Evolutionary conservation across 129 eudicot species (phyloP).

Genomic region (Artemisia annua): DNA sequence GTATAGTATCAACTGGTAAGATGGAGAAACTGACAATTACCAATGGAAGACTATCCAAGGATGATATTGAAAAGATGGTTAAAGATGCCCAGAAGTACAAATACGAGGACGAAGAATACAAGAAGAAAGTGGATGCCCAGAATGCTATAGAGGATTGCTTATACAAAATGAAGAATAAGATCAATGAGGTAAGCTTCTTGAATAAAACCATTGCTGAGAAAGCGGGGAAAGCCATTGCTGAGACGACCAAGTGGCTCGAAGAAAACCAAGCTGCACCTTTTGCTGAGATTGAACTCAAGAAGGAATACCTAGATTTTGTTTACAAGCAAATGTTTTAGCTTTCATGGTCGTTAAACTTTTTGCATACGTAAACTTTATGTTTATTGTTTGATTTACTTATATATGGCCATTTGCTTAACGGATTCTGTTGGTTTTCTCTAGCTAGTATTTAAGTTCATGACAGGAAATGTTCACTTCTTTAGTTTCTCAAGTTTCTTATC

Average conservation of each 20-base stretch:
- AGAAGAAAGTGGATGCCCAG: slow-evolving; percentile 7
- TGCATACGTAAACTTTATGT: not conserved
- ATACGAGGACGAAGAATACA: slow-evolving; percentile 8
- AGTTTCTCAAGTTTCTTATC: too few relatives aligned
- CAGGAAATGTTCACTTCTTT: too few relatives aligned
- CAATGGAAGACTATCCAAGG: slow-evolving; percentile 19
- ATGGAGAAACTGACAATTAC: slow-evolving; percentile 12
- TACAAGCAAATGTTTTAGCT: not conserved
- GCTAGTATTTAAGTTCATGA: too few relatives aligned
- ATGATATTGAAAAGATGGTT: slow-evolving; percentile 13
- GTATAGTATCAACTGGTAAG: slow-evolving; percentile 14
- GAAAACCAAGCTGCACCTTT: not conserved
- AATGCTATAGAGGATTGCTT: slow-evolving; percentile 18
- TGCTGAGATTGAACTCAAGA: slow-evolving; percentile 2
- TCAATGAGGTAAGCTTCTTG: not conserved
- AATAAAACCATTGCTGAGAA: not conserved
- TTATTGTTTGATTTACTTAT: not conserved
- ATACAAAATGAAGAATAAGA: slow-evolving; percentile 17
- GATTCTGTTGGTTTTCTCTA: too few relatives aligned
- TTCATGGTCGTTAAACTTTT: not conserved
- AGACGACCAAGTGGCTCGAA: not conserved
- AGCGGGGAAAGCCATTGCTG: slow-evolving; percentile 3
- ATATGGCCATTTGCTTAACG: too few relatives aligned
- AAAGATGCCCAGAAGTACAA: slow-evolving; percentile 13
- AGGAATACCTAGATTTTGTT: not conserved